Evolutionary conservation across 345 rosid genomes (phyloP).

Genomic region (Turritis glabra): DNA sequence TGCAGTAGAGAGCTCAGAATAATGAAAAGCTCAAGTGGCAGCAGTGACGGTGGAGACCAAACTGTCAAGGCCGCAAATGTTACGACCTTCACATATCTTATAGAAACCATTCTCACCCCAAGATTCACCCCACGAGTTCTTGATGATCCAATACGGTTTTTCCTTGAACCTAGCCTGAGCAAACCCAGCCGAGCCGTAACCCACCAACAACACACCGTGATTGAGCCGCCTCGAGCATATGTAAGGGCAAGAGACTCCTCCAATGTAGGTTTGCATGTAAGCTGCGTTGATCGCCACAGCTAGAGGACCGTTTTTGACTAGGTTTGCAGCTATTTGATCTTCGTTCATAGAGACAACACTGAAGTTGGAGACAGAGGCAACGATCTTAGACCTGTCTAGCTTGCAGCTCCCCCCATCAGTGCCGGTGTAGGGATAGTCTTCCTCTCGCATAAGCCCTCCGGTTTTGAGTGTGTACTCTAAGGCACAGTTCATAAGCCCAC

Average conservation of each 20-base stretch:
- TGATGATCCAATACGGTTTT: slow-evolving; percentile 84
- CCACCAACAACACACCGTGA: slow-evolving; percentile 84
- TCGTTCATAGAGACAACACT: slow-evolving; percentile 80
- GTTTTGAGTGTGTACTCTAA: slow-evolving; percentile 78
- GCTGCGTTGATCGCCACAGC: slow-evolving; percentile 83
- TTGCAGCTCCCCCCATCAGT: slow-evolving; percentile 65
- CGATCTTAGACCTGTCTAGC: slow-evolving; percentile 75
- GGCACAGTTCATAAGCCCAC: slow-evolving; percentile 86
- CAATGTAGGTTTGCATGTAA: slow-evolving; percentile 82
- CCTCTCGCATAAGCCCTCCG: slow-evolving; percentile 85
- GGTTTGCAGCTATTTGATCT: slow-evolving; percentile 88
- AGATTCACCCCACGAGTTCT: slow-evolving; percentile 96
- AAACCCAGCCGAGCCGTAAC: slow-evolving; percentile 80
- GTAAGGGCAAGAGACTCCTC: slow-evolving; percentile 86
- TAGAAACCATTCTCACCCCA: slow-evolving; percentile 91
- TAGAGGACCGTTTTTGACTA: slow-evolving; percentile 77
- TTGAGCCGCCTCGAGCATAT: slow-evolving; percentile 72
- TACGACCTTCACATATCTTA: slow-evolving; percentile 75
- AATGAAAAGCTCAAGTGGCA: slow-evolving; percentile 13
- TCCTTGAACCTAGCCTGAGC: slow-evolving; percentile 74
- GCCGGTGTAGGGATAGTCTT: slow-evolving; percentile 85
- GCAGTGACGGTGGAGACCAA: slow-evolving; percentile 91
- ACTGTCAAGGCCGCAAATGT: slow-evolving; percentile 80
- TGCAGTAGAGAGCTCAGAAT: background rate
- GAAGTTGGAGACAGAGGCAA: slow-evolving; percentile 74